Evolutionary conservation across 2,329 filamentous ascomycete species (phyloP).

Genomic region (Colletotrichum neosansevieriae): DNA sequence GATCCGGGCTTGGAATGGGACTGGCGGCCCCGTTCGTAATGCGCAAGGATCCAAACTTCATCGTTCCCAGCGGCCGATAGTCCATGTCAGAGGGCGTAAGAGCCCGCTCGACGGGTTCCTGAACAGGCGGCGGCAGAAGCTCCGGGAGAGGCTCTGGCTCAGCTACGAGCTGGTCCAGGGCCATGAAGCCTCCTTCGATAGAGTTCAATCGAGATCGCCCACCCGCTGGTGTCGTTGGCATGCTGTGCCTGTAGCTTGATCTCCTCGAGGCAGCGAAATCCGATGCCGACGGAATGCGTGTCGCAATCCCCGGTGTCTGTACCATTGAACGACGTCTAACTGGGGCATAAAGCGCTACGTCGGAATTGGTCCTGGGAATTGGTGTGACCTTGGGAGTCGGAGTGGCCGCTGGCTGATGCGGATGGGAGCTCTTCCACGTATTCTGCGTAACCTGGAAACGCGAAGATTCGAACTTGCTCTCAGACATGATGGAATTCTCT

Average conservation of each 20-base stretch:
- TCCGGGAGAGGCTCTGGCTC: slow-evolving; percentile 35
- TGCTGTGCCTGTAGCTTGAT: slow-evolving; percentile 53
- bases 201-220: slow-evolving; percentile 54
- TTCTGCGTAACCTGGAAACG: slow-evolving; percentile 47
- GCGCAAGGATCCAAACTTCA: slow-evolving; percentile 71
- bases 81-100: slow-evolving; percentile 65
- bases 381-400: slow-evolving; percentile 41
- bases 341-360: slow-evolving; percentile 60
- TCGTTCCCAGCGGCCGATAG: slow-evolving; percentile 72
- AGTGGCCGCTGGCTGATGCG: slow-evolving; percentile 42
- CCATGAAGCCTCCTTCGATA: slow-evolving; percentile 49
- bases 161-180: slow-evolving; percentile 15
- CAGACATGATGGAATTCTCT: slow-evolving; percentile 50
- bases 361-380: slow-evolving; percentile 59
- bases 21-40: slow-evolving; percentile 71
- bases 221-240: slow-evolving; percentile 50
- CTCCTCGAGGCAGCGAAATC: slow-evolving; percentile 43
- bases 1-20: slow-evolving; percentile 59
- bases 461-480: slow-evolving; percentile 49
- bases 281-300: slow-evolving; percentile 47
- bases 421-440: slow-evolving; percentile 53
- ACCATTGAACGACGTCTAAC: slow-evolving; percentile 61
- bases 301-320: slow-evolving; percentile 64
- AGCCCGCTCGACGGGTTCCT: slow-evolving; percentile 50
- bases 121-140: slow-evolving; percentile 36